phyloP scores from a whole-genome alignment of 306 rosid species.

The Malus asiatica region DNA sequence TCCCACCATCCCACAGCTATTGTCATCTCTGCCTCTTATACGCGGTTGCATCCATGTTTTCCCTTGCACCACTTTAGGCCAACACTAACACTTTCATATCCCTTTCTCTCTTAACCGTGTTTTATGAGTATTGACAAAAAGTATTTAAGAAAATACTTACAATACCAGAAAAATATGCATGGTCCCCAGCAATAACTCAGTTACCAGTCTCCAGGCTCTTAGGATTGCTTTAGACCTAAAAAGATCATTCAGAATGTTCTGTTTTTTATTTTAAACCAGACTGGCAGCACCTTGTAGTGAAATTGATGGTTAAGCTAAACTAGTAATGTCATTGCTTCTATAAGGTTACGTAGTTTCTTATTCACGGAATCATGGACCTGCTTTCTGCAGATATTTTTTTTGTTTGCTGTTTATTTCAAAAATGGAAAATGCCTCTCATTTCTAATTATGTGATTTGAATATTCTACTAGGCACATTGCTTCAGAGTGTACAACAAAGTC shows the following conservation, averaged over 20 bases:
- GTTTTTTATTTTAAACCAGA: background rate
- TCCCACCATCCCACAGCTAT: background rate
- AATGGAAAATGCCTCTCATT: background rate
- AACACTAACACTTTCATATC: background rate
- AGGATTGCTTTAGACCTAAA: background rate
- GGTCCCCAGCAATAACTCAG: background rate
- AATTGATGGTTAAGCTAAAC: background rate
- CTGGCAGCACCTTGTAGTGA: background rate
- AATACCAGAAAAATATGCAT: background rate
- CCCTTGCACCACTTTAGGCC: background rate
- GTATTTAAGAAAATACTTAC: background rate
- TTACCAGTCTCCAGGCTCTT: background rate
- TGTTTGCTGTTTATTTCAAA: background rate
- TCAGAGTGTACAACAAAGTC: conserved; percentile 93
- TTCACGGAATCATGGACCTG: background rate
- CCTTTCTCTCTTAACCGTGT: background rate
- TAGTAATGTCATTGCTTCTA: background rate
- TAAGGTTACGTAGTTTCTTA: background rate
- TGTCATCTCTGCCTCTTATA: background rate
- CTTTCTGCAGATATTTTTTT: background rate
- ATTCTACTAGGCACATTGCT: conserved; percentile 75
- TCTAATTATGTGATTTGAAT: background rate
- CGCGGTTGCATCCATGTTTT: background rate
- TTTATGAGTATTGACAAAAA: background rate
- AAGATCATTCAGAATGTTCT: background rate